phyloP scores from a whole-genome alignment of 2,329 filamentous ascomycete genomes.

The Fusarium burgessii region DNA sequence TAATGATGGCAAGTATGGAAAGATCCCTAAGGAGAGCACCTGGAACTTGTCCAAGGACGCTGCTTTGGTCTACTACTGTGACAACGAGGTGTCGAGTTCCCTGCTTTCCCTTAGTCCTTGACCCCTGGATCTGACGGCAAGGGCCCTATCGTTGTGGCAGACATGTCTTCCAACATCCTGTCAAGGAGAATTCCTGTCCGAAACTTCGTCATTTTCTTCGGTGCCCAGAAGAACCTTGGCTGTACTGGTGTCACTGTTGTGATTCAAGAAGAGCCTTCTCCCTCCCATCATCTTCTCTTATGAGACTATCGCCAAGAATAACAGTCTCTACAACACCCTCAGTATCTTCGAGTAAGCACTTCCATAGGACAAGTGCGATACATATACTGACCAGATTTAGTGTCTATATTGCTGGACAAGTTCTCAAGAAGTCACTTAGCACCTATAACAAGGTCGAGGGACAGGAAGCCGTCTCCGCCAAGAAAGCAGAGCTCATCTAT shows the following conservation, averaged over 20 bases:
- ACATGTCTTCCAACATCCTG: conserved; percentile 96
- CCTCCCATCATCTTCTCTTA: conserved; percentile 86
- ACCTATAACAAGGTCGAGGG: conserved; percentile 77
- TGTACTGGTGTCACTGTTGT: conserved; percentile 87
- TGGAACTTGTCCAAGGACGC: conserved; percentile 80
- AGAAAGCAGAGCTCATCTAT: conserved; percentile 85
- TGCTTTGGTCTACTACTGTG: conserved; percentile 88
- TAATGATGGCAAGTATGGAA: conserved; percentile 86
- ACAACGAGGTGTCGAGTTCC: conserved; percentile 96
- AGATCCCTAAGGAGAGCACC: conserved; percentile 79
- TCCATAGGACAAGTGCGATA: background rate
- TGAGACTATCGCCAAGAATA: conserved; percentile 88
- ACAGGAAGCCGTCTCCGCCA: conserved; percentile 78
- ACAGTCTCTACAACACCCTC: conserved; percentile 94
- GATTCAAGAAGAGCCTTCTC: conserved; percentile 85
- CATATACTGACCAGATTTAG: conserved; percentile 54
- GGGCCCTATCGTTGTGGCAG: conserved; percentile 83
- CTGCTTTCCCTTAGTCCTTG: conserved; percentile 74
- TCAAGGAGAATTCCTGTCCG: conserved; percentile 80
- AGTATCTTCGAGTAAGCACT: conserved; percentile 83
- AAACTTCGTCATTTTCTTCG: conserved; percentile 90
- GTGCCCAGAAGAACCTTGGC: conserved; percentile 95
- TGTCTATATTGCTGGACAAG: conserved; percentile 90
- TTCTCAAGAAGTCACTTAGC: conserved; percentile 79
- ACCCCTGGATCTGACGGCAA: conserved; percentile 69